These are phyloP conservation scores for Leccinum boreale DNA, from an alignment of 768 basidiomycete genomes.

Conservation along the genomic window DNA sequence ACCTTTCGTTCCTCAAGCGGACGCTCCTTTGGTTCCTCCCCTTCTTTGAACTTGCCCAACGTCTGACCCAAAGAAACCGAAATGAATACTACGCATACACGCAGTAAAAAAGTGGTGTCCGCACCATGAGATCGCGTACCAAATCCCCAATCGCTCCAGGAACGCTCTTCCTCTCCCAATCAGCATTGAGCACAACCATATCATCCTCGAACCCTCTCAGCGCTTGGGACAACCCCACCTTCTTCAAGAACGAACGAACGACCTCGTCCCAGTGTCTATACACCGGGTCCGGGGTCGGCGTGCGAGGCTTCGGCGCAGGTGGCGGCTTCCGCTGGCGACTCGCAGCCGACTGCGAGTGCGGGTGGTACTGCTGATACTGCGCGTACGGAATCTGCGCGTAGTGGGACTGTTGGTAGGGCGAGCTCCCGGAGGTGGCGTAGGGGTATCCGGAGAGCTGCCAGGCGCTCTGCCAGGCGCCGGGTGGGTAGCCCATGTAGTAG, in stretches of 20 bases:
- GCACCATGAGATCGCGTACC: slow-evolving; percentile 48
- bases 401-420: slow-evolving; percentile 33
- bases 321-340: slow-evolving; percentile 29
- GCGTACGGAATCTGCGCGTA: slow-evolving; percentile 33
- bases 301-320: slow-evolving; percentile 20
- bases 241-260: slow-evolving; percentile 49
- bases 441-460: slow-evolving; percentile 34
- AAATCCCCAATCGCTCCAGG: slow-evolving; percentile 54
- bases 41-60: slow-evolving; percentile 30
- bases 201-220: slow-evolving; percentile 66
- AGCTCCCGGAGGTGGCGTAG: slow-evolving; percentile 28
- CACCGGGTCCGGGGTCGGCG: slow-evolving; percentile 40
- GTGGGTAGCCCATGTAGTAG: slow-evolving; percentile 35
- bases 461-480: slow-evolving; percentile 31
- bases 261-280: slow-evolving; percentile 62
- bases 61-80: slow-evolving; percentile 15
- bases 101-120: slow-evolving; percentile 15
- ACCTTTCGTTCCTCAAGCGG: slow-evolving; percentile 68
- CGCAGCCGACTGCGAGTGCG: slow-evolving; percentile 12
- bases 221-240: slow-evolving; percentile 56
- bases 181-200: slow-evolving; percentile 63
- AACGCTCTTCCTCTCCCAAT: slow-evolving; percentile 60
- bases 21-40: slow-evolving; percentile 25
- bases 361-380: slow-evolving; percentile 34
- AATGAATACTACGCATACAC: not conserved